Base-by-base conservation (phyloP, 495 filamentous ascomycete species). In the Penicillium cataractarum region DNA sequence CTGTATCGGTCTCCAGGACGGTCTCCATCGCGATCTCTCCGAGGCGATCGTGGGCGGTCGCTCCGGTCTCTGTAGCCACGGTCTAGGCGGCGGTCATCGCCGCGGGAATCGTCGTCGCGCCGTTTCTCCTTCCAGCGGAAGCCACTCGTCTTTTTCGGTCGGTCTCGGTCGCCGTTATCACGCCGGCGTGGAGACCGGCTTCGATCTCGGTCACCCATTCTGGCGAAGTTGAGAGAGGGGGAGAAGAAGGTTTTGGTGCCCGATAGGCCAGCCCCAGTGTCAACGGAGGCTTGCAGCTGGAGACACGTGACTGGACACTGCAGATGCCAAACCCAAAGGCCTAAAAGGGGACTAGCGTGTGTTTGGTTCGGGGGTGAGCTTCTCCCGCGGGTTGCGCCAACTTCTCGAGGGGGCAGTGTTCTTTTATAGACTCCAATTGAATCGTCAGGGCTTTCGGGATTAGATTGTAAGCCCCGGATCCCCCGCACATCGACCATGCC, bases 81-180 rank as follows among this genome's bases (percentile, higher is more conserved):
- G 58, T 84, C 80, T 66, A 83, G 66, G 46, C 77, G 71, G 61
- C 82, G 79, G 29, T 78, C 77, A 48, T 78, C 77, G 37, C 70
- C 68, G 66, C 75, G 66, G 80, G 76, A 32, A 52, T 83, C 70
- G 37, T 81, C 78, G 61, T 80, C 75, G 29, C 78, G 78, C 58
- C 82, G 77, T 71, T 88, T 88, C 37, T 88, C 85, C 67, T 90
- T 90, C 86, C 87, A 90, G 52, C 79, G 82, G 72, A 89, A 88
- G 0, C 87, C 86, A 35, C 82, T 76, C 15, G 72, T 65, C 57
- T 76, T 71, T 57, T 65, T 71, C 6, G 76, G 71, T 32, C 70
- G 66, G 29, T 71, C 63, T 64, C 70, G 60, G 48, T 74, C 75
- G n/a, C 58, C 50, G 19, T 65, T 61, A 13, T 67, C 63, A 40